Conservation (phyloP, 2,329 filamentous ascomycete species). For the Phaeoacremonium minimum region DNA sequence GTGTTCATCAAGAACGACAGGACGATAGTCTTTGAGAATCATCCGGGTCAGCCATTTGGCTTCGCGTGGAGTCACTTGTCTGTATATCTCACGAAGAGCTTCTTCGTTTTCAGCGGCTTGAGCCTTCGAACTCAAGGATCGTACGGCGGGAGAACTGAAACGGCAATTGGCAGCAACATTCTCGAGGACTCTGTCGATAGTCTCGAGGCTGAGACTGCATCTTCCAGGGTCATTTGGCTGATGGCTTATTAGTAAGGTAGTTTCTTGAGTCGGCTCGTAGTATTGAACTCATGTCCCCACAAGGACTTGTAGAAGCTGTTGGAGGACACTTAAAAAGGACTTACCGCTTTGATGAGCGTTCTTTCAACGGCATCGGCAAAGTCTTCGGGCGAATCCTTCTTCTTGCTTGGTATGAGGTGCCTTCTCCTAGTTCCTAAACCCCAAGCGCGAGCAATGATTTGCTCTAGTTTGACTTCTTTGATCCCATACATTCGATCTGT, state of each 20-base stretch:
- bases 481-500: constrained; percentile 76
- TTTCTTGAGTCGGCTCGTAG: no score
- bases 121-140: constrained; percentile 24
- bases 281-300: no score
- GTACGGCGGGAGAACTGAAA: constrained; percentile 66
- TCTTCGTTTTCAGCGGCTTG: constrained; percentile 27
- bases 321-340: no score
- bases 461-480: constrained; percentile 56
- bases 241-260: no score
- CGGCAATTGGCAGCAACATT: constrained; percentile 61
- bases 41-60: constrained; percentile 86
- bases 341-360: constrained; percentile 57
- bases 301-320: no score
- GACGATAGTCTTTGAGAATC: constrained; percentile 71
- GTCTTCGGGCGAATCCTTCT: no score
- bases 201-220: constrained; percentile 58
- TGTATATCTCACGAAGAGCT: constrained; percentile 53
- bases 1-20: constrained; percentile 55
- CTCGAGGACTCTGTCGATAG: constrained; percentile 65
- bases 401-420: no score
- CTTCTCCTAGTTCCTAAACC: constrained; percentile 58
- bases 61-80: constrained; percentile 59
- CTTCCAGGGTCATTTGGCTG: no score
- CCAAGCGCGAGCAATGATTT: constrained; percentile 65
- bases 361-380: constrained; percentile 67